A percentile compares a stretch with the other conserved stretches of the same genome.
phyloP scores from a whole-genome alignment of 1,284 basidiomycete genomes.

The Chalciporus sp. region DNA sequence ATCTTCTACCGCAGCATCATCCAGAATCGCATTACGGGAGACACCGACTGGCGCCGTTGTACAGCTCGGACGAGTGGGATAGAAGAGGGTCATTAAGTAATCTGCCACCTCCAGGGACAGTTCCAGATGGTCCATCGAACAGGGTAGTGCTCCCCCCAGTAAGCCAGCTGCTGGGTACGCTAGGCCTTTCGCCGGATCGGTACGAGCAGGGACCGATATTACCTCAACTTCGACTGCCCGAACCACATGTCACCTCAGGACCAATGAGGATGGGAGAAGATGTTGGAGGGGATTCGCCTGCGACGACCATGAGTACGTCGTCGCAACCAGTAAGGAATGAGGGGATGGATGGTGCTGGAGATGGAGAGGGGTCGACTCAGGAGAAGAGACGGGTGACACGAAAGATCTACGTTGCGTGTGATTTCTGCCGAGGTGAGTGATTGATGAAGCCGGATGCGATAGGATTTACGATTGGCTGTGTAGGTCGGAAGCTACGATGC shows the following conservation, averaged over 20 bases:
- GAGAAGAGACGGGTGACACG: slow-evolving; percentile 27
- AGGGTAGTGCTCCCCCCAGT: slow-evolving; percentile 33
- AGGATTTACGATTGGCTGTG: slow-evolving; percentile 3
- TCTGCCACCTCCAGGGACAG: slow-evolving; percentile 11
- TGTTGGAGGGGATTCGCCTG: slow-evolving; percentile 15
- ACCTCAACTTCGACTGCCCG: slow-evolving; percentile 34
- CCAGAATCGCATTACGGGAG: slow-evolving; percentile 25
- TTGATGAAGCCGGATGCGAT: slow-evolving; percentile 14
- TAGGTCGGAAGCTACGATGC: slow-evolving; percentile 73
- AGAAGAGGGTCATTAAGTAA: slow-evolving; percentile 26
- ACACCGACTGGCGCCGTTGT: slow-evolving; percentile 31
- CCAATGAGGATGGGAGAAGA: slow-evolving; percentile 16
- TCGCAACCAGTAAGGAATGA: slow-evolving; percentile 18
- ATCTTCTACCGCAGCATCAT: slow-evolving; percentile 19
- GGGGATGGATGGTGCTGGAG: slow-evolving; percentile 14
- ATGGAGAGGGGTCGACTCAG: slow-evolving; percentile 13
- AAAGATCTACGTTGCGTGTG: slow-evolving; percentile 54
- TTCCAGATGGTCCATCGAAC: slow-evolving; percentile 22
- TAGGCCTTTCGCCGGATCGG: slow-evolving; percentile 21
- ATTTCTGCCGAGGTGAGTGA: slow-evolving; percentile 70
- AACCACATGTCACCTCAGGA: slow-evolving; percentile 9
- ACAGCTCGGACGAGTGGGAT: slow-evolving; percentile 27
- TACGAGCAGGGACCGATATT: slow-evolving; percentile 28
- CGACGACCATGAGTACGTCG: neutral
- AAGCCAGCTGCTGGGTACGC: slow-evolving; percentile 26